Evolutionary conservation across 2,329 filamentous ascomycete genomes (phyloP).

Genomic region (Cyclaneusma minus): DNA sequence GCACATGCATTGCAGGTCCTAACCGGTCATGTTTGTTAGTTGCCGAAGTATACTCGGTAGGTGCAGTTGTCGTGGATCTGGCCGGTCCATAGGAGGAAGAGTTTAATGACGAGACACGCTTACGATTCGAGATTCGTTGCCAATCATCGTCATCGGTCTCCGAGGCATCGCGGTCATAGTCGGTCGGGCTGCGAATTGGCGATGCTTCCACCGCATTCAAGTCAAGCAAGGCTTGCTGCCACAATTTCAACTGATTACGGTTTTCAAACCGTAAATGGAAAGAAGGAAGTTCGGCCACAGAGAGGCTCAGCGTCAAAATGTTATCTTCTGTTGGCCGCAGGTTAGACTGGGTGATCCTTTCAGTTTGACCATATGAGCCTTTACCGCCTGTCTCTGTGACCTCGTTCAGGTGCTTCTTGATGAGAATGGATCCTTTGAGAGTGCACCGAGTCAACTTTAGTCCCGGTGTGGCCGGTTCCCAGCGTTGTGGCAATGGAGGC

Average conservation of each 20-base stretch:
- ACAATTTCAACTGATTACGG: conserved; percentile 69
- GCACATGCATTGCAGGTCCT: conserved; percentile 70
- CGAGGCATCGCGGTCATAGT: conserved; percentile 68
- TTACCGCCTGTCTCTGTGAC: conserved; percentile 54
- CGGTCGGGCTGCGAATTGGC: conserved; percentile 50
- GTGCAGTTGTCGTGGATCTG: conserved; percentile 73
- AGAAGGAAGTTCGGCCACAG: conserved; percentile 79
- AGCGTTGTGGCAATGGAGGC: conserved; percentile 38
- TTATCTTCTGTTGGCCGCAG: conserved; percentile 48
- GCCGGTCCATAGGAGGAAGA: conserved; percentile 68
- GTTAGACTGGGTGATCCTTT: conserved; percentile 19
- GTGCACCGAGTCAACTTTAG: conserved; percentile 65
- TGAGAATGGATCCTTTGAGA: conserved; percentile 91
- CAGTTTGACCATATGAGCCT: conserved; percentile 13
- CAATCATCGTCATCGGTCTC: conserved; percentile 83
- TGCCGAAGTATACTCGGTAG: conserved; percentile 77
- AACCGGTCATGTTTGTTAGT: conserved; percentile 24
- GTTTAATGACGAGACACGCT: conserved; percentile 67
- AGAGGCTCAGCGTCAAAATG: conserved; percentile 76
- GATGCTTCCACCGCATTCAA: conserved; percentile 57
- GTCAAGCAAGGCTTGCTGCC: conserved; percentile 77
- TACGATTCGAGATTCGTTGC: conserved; percentile 40
- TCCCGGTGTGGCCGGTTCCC: conserved; percentile 42
- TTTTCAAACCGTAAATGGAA: conserved; percentile 88
- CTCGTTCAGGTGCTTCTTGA: conserved; percentile 93